Conservation (phyloP, 2,329 filamentous ascomycete species). For the Aureobasidium subglaciale region DNA sequence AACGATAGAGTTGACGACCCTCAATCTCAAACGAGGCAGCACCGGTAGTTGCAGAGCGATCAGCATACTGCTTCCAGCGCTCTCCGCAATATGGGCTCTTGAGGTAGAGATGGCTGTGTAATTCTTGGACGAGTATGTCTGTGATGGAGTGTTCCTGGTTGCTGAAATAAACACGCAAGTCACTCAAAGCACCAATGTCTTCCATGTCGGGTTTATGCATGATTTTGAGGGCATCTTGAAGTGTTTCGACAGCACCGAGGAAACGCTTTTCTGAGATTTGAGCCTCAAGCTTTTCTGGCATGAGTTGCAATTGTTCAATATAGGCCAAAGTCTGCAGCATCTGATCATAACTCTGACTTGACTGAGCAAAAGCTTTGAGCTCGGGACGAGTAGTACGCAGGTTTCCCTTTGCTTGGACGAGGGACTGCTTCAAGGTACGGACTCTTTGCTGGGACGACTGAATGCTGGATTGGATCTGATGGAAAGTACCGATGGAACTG, state of each 20-base stretch:
- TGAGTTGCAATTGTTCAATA: slow-evolving; percentile 72
- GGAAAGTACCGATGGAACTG: slow-evolving; percentile 96
- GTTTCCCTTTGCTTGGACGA: slow-evolving; percentile 71
- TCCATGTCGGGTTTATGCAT: slow-evolving; percentile 84
- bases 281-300: slow-evolving; percentile 89
- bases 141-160: slow-evolving; percentile 90
- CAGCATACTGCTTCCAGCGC: slow-evolving; percentile 79
- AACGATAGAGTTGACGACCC: slow-evolving; percentile 50
- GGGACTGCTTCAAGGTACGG: slow-evolving; percentile 71
- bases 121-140: slow-evolving; percentile 92
- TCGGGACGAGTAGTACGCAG: slow-evolving; percentile 83
- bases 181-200: slow-evolving; percentile 78
- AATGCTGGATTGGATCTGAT: slow-evolving; percentile 95
- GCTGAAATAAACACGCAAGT: slow-evolving; percentile 77
- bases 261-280: slow-evolving; percentile 96
- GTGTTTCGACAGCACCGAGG: slow-evolving; percentile 80
- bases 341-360: slow-evolving; percentile 84
- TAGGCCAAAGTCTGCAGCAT: slow-evolving; percentile 70
- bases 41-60: slow-evolving; percentile 34
- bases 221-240: slow-evolving; percentile 78
- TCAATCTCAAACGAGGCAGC: slow-evolving; percentile 32
- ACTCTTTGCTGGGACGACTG: slow-evolving; percentile 82
- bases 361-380: slow-evolving; percentile 78
- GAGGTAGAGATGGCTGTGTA: slow-evolving; percentile 94
- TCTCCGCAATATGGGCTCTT: slow-evolving; percentile 98